These are phyloP conservation scores for Vanilla planifolia DNA, from an alignment of 106 monocot genomes.

Conservation along the genomic window DNA sequence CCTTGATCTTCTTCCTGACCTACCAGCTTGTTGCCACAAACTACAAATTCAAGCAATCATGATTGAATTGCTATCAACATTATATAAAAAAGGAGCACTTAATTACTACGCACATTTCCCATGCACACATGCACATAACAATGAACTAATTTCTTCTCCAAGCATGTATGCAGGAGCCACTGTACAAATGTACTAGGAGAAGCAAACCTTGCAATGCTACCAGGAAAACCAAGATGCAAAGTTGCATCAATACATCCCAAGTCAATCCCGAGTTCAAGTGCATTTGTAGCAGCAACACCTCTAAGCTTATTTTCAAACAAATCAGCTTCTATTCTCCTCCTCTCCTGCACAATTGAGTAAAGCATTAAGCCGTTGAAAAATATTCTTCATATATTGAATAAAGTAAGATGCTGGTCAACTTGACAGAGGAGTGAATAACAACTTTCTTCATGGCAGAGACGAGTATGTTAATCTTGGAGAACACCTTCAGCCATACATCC, in stretches of 20 bases:
- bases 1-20: conserved; percentile 76
- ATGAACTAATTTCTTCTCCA: too few species aligned
- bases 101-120: background rate
- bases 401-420: background rate
- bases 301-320: conserved; percentile 71
- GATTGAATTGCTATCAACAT: background rate
- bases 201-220: conserved; percentile 75
- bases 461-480: background rate
- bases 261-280: conserved; percentile 94
- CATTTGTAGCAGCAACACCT: conserved; percentile 95
- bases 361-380: background rate
- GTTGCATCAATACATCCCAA: conserved; percentile 94
- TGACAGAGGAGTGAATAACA: background rate
- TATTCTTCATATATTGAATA: background rate
- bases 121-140: background rate
- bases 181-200: background rate
- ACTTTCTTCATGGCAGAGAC: background rate
- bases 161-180: background rate
- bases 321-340: conserved; percentile 74
- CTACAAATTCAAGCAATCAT: conserved; percentile 33
- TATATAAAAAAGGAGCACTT: background rate
- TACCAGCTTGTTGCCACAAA: conserved; percentile 99
- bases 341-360: conserved; percentile 44
- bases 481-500: background rate
- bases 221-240: conserved; percentile 98